Evolutionary conservation across 768 basidiomycete genomes (phyloP).

Genomic region (Boletus reticuloceps): DNA sequence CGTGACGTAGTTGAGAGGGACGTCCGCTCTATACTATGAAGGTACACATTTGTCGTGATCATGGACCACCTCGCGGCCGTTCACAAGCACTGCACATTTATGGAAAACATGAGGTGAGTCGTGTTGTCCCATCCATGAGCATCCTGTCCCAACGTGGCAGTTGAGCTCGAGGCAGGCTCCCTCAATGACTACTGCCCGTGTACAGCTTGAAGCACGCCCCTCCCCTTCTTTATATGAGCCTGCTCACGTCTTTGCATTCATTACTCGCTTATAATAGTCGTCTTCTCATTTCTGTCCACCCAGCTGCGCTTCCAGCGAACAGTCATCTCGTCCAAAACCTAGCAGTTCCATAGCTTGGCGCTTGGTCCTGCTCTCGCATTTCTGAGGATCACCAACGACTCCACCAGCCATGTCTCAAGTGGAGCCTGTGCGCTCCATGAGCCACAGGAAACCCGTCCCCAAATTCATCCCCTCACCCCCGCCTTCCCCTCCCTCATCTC

Average conservation of each 20-base stretch:
- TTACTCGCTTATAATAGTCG: conserved; percentile 27
- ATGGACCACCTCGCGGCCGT: conserved; percentile 32
- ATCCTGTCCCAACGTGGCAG: conserved; percentile 34
- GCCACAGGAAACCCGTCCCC: conserved; percentile 72
- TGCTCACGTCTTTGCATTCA: conserved; percentile 24
- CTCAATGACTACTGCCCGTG: conserved; percentile 31
- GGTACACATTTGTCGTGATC: conserved; percentile 34
- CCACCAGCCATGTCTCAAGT: conserved; percentile 24
- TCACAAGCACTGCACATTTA: conserved; percentile 29
- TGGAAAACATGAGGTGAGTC: conserved; percentile 39
- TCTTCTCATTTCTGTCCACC: conserved; percentile 29
- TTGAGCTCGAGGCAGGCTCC: conserved; percentile 34
- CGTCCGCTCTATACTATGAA: conserved; percentile 20
- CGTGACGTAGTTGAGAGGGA: conserved; percentile 25
- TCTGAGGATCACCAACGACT: conserved; percentile 5
- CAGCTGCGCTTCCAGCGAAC: conserved; percentile 22
- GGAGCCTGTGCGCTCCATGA: conserved; percentile 42
- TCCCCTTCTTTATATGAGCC: conserved; percentile 31
- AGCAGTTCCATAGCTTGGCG: conserved; percentile 9
- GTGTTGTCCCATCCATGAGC: conserved; percentile 31
- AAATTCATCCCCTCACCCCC: conserved; percentile 65
- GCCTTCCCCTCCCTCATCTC: conserved; percentile 35
- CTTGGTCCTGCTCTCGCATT: conserved; percentile 7
- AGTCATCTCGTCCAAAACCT: conserved; percentile 14
- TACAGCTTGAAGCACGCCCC: conserved; percentile 31